Evolutionary conservation across 2,329 filamentous ascomycete species (phyloP).

Genomic region (Exserohilum turcica): DNA sequence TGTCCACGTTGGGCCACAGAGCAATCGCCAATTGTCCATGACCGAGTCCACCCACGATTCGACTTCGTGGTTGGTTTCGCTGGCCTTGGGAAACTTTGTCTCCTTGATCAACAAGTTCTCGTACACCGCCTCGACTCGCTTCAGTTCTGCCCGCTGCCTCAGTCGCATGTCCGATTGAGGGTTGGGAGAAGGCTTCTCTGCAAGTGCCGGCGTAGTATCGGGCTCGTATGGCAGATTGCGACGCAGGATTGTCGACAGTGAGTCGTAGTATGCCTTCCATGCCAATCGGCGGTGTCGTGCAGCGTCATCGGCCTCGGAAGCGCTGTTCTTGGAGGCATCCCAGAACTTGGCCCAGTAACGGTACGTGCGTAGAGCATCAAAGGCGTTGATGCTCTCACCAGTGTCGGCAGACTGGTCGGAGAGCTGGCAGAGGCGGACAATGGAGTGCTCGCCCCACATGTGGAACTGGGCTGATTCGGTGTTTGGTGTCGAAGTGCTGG

Average conservation of each 20-base stretch:
- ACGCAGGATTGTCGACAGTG: slow-evolving; percentile 76
- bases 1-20: slow-evolving; percentile 80
- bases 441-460: slow-evolving; percentile 77
- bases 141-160: slow-evolving; percentile 73
- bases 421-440: slow-evolving; percentile 76
- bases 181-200: slow-evolving; percentile 31
- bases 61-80: slow-evolving; percentile 76
- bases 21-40: slow-evolving; percentile 81
- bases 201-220: slow-evolving; percentile 45
- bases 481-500: slow-evolving; percentile 60
- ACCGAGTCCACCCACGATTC: slow-evolving; percentile 81
- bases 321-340: slow-evolving; percentile 43
- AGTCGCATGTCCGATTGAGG: slow-evolving; percentile 38
- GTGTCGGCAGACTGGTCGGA: slow-evolving; percentile 62
- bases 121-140: slow-evolving; percentile 77
- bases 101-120: slow-evolving; percentile 78
- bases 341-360: slow-evolving; percentile 73
- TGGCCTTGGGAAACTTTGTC: slow-evolving; percentile 82
- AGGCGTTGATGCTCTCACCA: slow-evolving; percentile 33
- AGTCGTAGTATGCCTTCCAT: slow-evolving; percentile 84
- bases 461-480: slow-evolving; percentile 61
- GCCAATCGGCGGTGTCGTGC: slow-evolving; percentile 62
- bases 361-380: slow-evolving; percentile 54
- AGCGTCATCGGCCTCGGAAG: slow-evolving; percentile 24
- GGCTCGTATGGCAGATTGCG: slow-evolving; percentile 64